Percentiles rank a stretch among this genome's conserved stretches.
These are phyloP conservation scores for Ascocoryne sarcoides DNA, from an alignment of 2,329 filamentous ascomycete genomes.

Conservation along the genomic window DNA sequence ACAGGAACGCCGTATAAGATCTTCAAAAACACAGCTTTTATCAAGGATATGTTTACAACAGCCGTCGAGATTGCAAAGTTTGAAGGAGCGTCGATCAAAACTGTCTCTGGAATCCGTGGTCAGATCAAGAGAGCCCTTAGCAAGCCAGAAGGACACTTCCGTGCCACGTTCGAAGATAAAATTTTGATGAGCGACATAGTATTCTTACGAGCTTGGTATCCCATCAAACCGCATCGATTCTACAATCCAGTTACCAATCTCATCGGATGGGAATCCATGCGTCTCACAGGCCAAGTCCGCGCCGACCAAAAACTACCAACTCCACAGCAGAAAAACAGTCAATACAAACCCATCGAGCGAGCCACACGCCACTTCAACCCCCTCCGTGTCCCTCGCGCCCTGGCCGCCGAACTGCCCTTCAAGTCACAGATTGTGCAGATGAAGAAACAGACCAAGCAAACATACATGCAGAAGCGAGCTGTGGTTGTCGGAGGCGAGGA, in stretches of 20 bases:
- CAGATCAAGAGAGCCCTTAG: slow-evolving; percentile 94
- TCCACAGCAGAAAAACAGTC: slow-evolving; percentile 73
- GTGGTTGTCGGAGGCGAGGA: slow-evolving; percentile 83
- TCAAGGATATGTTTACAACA: slow-evolving; percentile 96
- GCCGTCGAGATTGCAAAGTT: slow-evolving; percentile 96
- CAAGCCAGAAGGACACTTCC: slow-evolving; percentile 91
- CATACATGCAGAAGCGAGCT: slow-evolving; percentile 92
- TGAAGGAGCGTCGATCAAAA: slow-evolving; percentile 90
- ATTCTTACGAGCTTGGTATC: slow-evolving; percentile 94
- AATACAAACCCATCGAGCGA: slow-evolving; percentile 66
- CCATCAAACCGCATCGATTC: slow-evolving; percentile 88
- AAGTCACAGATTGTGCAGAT: slow-evolving; percentile 81
- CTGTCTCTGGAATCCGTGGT: slow-evolving; percentile 87
- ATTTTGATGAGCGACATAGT: slow-evolving; percentile 94
- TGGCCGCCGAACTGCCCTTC: slow-evolving; percentile 81
- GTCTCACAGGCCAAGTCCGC: slow-evolving; percentile 85
- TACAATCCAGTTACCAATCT: slow-evolving; percentile 96
- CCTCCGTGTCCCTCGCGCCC: slow-evolving; percentile 61
- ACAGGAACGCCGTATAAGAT: slow-evolving; percentile 93
- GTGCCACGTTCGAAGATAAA: slow-evolving; percentile 98
- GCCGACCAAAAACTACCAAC: slow-evolving; percentile 66
- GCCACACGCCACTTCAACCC: slow-evolving; percentile 68
- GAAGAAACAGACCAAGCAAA: slow-evolving; percentile 69
- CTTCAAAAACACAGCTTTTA: slow-evolving; percentile 98
- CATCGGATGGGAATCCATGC: slow-evolving; percentile 86